A percentile compares a stretch with the other conserved stretches of the same genome.
Evolutionary conservation across 441 rosid species (phyloP).

Genomic region (Erysimum pusillum): DNA sequence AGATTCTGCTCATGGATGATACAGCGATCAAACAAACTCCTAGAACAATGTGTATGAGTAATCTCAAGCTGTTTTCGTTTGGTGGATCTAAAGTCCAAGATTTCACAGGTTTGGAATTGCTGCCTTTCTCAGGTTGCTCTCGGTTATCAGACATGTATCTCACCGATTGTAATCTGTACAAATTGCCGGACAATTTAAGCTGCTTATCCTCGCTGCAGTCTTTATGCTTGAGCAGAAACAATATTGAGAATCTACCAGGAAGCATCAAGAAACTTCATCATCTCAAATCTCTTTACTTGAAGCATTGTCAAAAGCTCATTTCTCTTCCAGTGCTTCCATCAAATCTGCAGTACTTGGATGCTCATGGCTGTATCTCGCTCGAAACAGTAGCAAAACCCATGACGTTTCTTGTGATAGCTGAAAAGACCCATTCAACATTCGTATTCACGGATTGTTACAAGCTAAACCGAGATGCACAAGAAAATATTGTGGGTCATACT

Average conservation of each 20-base stretch:
- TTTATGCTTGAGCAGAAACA: constrained; percentile 40
- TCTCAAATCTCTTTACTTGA: constrained; percentile 35
- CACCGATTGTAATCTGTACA: constrained; percentile 28
- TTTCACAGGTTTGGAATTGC: constrained; percentile 25
- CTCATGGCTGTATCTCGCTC: constrained; percentile 34
- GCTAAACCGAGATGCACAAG: constrained; percentile 42
- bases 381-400: constrained; percentile 27
- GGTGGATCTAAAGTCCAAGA: constrained; percentile 42
- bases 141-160: constrained; percentile 33
- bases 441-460: constrained; percentile 42
- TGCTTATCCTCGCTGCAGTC: constrained; percentile 32
- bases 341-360: constrained; percentile 29
- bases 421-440: constrained; percentile 28
- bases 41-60: constrained; percentile 13
- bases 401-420: constrained; percentile 23
- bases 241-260: constrained; percentile 39
- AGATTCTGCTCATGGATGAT: constrained; percentile 35
- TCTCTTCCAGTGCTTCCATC: constrained; percentile 48
- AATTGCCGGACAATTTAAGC: constrained; percentile 27
- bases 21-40: constrained; percentile 43
- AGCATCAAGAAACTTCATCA: constrained; percentile 39
- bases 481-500: constrained; percentile 37
- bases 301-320: constrained; percentile 33
- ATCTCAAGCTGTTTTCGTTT: constrained; percentile 36
- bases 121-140: constrained; percentile 37